Percentiles rank a stretch among this genome's conserved stretches.
phyloP scores from a whole-genome alignment of 2,329 filamentous ascomycete species.

The Colletotrichum echinochloae region DNA sequence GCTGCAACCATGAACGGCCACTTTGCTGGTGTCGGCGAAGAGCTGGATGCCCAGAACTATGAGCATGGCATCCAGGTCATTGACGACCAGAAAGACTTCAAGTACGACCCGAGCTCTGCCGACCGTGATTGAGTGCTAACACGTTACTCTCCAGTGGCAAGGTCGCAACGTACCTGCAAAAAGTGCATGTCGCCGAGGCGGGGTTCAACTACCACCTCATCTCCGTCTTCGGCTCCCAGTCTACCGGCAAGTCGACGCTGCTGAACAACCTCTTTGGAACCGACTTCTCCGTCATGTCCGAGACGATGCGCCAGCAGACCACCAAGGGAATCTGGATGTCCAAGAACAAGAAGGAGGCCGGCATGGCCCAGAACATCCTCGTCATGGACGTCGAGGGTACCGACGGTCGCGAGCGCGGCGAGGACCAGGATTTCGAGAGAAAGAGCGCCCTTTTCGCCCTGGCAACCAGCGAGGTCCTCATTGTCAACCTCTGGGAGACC shows the following conservation, averaged over 20 bases:
- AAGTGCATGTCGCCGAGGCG: slow-evolving; percentile 83
- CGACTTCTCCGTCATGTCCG: slow-evolving; percentile 97
- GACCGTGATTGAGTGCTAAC: slow-evolving; percentile 9
- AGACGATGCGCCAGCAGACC: slow-evolving; percentile 92
- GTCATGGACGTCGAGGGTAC: slow-evolving; percentile 99
- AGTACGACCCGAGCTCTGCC: slow-evolving; percentile 68
- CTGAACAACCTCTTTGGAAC: slow-evolving; percentile 97
- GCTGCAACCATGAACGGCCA: slow-evolving; percentile 77
- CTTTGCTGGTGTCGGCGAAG: slow-evolving; percentile 79
- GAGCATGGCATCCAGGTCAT: slow-evolving; percentile 97
- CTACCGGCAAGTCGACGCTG: slow-evolving; percentile 96
- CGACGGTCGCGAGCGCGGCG: slow-evolving; percentile 93
- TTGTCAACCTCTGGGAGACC: slow-evolving; percentile 99
- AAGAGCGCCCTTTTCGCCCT: slow-evolving; percentile 98
- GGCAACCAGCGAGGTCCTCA: slow-evolving; percentile 96
- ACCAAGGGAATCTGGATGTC: slow-evolving; percentile 99
- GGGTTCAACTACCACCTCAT: slow-evolving; percentile 99
- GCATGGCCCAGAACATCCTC: slow-evolving; percentile 96
- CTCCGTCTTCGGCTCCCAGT: slow-evolving; percentile 98
- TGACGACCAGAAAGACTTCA: slow-evolving; percentile 96
- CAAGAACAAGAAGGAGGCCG: slow-evolving; percentile 82
- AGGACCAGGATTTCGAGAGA: slow-evolving; percentile 98
- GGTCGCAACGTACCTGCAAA: slow-evolving; percentile 83
- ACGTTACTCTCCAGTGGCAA: slow-evolving; percentile 67
- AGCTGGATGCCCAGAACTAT: slow-evolving; percentile 75